Base-by-base conservation (phyloP, 108 stramenopile genomes). In the Cylindrotheca fusiformis region DNA sequence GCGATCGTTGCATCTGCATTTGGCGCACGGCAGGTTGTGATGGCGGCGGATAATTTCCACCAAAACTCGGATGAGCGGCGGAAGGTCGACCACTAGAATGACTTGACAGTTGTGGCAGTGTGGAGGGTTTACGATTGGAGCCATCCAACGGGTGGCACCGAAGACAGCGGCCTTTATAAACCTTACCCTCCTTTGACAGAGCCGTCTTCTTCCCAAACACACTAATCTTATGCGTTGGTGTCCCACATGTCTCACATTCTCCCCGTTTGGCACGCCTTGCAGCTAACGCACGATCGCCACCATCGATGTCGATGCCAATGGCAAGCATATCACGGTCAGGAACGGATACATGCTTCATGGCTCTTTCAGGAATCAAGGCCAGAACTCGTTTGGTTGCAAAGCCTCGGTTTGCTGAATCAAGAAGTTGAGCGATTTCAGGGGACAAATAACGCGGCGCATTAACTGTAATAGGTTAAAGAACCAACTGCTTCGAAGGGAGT, bases 171-270 rank as follows among this genome's bases (percentile, higher is more conserved):
- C 80, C 80, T 12, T 69, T n/a, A 10, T 29, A 55, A 8, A 62
- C 60, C 24, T 51, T 32, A 2, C 78, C 78, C 46, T 70, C 69
- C 0, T 65, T 48, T 3, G 75, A 73, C 51, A 81, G 49, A 25
- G 75, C 67, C 6, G 56, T 68, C 27, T 54, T 65, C 58, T 74
- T 73, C n/a, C 75, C 75, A 30, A 80, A 62, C 20, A 75, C 21
- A 2, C 48, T 55, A 19, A 54, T 63, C 48, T 72, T 68, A 59
- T 76, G 74, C 0, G 74, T 75, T 32, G 44, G 53, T 5, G 32
- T 63, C 8, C 75, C 79, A 58, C 79, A 80, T 23, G 50, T 69
- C 2, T 67, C 53, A 52, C 79, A 80, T 50, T 77, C 63, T 4
- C 76, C 76, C 19, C 48, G 36, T 27, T 64, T 52, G 27, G 32